These are phyloP conservation scores for Ogataea pilisensis DNA, from an alignment of 805 yeast species.

Conservation along the genomic window DNA sequence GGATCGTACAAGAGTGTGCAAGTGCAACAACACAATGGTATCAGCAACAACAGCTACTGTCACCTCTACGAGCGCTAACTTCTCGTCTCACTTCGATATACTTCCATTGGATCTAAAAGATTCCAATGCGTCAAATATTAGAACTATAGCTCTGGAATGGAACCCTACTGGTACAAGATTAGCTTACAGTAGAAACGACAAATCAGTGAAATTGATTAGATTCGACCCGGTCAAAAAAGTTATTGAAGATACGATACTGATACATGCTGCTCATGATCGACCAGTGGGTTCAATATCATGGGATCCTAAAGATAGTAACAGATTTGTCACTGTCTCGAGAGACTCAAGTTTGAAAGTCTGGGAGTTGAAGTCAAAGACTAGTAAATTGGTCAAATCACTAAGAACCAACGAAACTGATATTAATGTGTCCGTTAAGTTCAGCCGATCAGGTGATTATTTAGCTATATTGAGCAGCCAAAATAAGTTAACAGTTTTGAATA, in stretches of 20 bases:
- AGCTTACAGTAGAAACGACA: slow-evolving; percentile 41
- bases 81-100: slow-evolving; percentile 12
- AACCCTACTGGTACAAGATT: slow-evolving; percentile 40
- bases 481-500: slow-evolving; percentile 28
- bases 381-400: slow-evolving; percentile 19
- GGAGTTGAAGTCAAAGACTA: slow-evolving; percentile 32
- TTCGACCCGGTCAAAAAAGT: slow-evolving; percentile 21
- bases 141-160: slow-evolving; percentile 35
- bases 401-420: slow-evolving; percentile 5
- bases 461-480: slow-evolving; percentile 36
- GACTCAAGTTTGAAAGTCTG: slow-evolving; percentile 41
- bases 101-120: slow-evolving; percentile 13
- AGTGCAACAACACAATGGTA: not conserved
- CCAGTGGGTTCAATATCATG: slow-evolving; percentile 41
- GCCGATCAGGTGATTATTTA: slow-evolving; percentile 37
- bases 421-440: slow-evolving; percentile 29
- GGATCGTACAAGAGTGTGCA: no score
- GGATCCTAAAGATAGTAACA: slow-evolving; percentile 39
- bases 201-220: slow-evolving; percentile 39
- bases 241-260: slow-evolving; percentile 32
- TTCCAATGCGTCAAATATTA: slow-evolving; percentile 17
- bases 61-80: not conserved
- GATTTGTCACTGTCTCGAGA: slow-evolving; percentile 43
- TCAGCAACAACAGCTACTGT: not conserved
- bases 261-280: slow-evolving; percentile 37